phyloP scores from a whole-genome alignment of 169 alveolate species.

The Hammondia hammondi region DNA sequence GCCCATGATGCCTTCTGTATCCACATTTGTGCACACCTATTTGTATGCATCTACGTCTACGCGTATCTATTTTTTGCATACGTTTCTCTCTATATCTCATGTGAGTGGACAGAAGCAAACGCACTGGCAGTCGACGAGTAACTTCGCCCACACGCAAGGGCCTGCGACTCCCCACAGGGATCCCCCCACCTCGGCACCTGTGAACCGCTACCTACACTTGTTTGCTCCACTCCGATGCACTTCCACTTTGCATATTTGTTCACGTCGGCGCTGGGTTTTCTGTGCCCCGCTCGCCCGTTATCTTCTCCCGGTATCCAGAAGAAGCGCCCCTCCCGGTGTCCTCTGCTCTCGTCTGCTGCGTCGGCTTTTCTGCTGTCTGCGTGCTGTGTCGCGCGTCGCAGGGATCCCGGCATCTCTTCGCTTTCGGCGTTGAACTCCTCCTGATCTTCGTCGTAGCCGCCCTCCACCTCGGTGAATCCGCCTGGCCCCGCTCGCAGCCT shows the following conservation, averaged over 20 bases:
- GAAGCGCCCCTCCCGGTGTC: neutral
- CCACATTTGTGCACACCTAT: no score
- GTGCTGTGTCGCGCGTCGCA: neutral
- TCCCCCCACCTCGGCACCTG: no score
- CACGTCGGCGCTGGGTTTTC: neutral
- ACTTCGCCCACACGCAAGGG: no score
- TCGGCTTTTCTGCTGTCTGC: neutral
- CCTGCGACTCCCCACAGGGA: no score
- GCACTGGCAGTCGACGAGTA: no score
- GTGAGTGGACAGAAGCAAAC: no score
- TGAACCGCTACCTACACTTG: neutral
- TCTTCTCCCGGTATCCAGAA: neutral
- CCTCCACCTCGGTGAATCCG: neutral
- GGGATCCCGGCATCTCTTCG: neutral
- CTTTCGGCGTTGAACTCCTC: slow-evolving; percentile 1
- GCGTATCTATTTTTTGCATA: no score
- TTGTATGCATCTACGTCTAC: no score
- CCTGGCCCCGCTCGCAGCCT: neutral
- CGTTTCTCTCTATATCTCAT: no score
- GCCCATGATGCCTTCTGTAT: no score
- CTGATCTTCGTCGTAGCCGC: neutral
- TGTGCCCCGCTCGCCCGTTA: neutral
- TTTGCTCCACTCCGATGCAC: slow-evolving; percentile 16
- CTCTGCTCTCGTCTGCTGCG: neutral
- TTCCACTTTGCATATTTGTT: neutral